Evolutionary conservation across 2,329 filamentous ascomycete genomes (phyloP), one percentile per base, ranked within the genome.

Genomic region (Aspergillus neotritici): DNA sequence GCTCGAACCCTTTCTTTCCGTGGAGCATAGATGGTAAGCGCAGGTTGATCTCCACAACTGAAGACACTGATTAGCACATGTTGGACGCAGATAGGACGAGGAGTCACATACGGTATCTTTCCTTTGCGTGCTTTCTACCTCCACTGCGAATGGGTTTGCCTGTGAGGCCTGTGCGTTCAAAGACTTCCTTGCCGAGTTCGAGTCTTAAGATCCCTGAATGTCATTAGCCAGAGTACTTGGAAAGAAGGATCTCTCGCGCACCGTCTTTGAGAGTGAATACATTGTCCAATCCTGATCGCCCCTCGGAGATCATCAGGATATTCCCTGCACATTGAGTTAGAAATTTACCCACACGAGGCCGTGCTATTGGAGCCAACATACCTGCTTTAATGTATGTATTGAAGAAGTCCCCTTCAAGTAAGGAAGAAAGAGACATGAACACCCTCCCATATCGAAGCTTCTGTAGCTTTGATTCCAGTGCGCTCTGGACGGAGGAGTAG

Each of bases 251-350:
- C 14, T 6, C 3, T 25, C 21, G 21, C 62, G 40, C 70, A 79
- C 88, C 89, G 52, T 87, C 77, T 44, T 70, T 74, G 1, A 97
- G 68, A 0, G 78, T 78, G 61, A 87, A 91, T 3, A 84, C 73
- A 54, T 86, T 86, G 56, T 90, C 84, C 2, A 83, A 74, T 2
- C 80, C 82, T 6, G 77, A 71, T 28, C 77, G 77, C 10, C 88
- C 89, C 63, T 90, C 79, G 0, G 90, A 95, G 2, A 95, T 75
- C 84, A 97, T 87, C 53, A 87, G 65, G 37, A 94, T 71, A 59
- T 88, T 83, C 4, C 87, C 87, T 89, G 46, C 30, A 31, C 31
- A 25, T 9, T 9, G 2, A 25, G 3, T 25, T 25, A 25, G 7
- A 25, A 9, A 9, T 25, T 2, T 9, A 25, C 7, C 21, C 3